phyloP scores from a whole-genome alignment of 2,329 filamentous ascomycete species.

The Alternaria postmessia region DNA sequence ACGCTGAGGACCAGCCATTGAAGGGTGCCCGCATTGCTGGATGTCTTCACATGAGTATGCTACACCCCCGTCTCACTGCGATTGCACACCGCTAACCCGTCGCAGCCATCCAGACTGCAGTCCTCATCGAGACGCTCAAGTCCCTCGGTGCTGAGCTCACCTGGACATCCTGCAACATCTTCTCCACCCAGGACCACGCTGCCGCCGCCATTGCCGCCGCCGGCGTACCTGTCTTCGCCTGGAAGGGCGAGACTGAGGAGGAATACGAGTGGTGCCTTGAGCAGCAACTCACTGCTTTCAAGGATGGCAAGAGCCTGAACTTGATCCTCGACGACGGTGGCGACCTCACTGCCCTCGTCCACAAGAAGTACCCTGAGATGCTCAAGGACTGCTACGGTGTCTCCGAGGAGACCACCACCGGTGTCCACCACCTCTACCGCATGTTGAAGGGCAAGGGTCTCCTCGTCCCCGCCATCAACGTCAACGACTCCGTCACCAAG shows the following conservation, averaged over 20 bases:
- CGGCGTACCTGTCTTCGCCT: constrained; percentile 87
- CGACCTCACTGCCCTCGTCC: constrained; percentile 94
- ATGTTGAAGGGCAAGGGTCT: constrained; percentile 84
- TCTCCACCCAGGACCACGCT: constrained; percentile 98
- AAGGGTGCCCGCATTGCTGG: constrained; percentile 95
- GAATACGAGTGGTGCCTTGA: constrained; percentile 99
- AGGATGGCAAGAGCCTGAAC: constrained; percentile 95
- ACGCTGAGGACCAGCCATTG: constrained; percentile 90
- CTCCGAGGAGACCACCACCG: constrained; percentile 99
- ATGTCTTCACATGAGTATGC: constrained; percentile 94
- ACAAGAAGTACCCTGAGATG: constrained; percentile 98
- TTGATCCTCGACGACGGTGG: constrained; percentile 98
- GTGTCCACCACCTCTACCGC: constrained; percentile 98
- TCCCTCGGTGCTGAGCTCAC: constrained; percentile 97
- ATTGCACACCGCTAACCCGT: constrained; percentile 22
- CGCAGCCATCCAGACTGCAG: constrained; percentile 92
- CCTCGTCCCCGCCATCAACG: constrained; percentile 93
- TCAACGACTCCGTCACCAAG: constrained; percentile 99
- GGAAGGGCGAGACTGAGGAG: constrained; percentile 96
- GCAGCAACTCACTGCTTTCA: constrained; percentile 97
- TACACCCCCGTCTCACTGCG: background rate
- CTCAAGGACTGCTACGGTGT: constrained; percentile 98
- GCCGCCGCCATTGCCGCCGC: constrained; percentile 94
- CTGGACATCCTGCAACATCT: constrained; percentile 99
- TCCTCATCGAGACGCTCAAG: constrained; percentile 97